Percentiles rank a stretch among this genome's conserved stretches.
phyloP scores from a whole-genome alignment of 768 basidiomycete species.

The Hortiboletus flavorubellus region DNA sequence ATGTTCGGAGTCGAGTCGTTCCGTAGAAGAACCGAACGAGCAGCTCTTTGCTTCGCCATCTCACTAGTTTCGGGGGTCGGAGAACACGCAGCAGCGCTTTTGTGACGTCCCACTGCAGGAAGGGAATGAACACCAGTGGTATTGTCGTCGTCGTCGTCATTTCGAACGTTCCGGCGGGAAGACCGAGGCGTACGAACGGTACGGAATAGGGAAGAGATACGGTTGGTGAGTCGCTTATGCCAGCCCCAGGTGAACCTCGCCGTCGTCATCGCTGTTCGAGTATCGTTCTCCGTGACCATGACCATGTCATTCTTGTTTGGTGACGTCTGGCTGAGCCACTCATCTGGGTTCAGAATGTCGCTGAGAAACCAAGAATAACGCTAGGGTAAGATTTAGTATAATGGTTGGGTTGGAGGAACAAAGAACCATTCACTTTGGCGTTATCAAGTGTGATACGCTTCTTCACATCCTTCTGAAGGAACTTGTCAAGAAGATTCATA shows the following conservation, averaged over 20 bases:
- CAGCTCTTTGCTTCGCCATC: conserved; percentile 28
- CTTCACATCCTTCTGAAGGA: conserved; percentile 78
- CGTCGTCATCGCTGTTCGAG: conserved; percentile 65
- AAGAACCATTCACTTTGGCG: conserved; percentile 62
- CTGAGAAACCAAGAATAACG: conserved; percentile 61
- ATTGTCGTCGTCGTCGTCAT: conserved; percentile 18
- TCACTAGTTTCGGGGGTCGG: conserved; percentile 16
- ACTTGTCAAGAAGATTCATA: conserved; percentile 64
- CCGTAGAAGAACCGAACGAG: conserved; percentile 16
- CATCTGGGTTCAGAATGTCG: conserved; percentile 60
- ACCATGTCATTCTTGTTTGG: conserved; percentile 47
- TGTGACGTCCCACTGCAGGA: conserved; percentile 28
- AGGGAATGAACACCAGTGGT: conserved; percentile 32
- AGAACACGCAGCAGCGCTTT: conserved; percentile 19
- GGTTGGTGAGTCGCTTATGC: conserved; percentile 39
- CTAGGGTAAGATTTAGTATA: conserved; percentile 33
- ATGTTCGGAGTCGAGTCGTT: conserved; percentile 24
- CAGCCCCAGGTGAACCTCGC: conserved; percentile 63
- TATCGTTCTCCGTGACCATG: conserved; percentile 72
- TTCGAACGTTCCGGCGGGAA: conserved; percentile 9
- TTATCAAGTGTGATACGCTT: conserved; percentile 75
- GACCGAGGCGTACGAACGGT: conserved; percentile 34
- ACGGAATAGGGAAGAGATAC: conserved; percentile 52
- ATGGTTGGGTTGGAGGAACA: neutral
- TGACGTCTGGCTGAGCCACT: conserved; percentile 68